Base-by-base conservation (phyloP, 148 eudicot genomes). In the Beta vulgaris region DNA sequence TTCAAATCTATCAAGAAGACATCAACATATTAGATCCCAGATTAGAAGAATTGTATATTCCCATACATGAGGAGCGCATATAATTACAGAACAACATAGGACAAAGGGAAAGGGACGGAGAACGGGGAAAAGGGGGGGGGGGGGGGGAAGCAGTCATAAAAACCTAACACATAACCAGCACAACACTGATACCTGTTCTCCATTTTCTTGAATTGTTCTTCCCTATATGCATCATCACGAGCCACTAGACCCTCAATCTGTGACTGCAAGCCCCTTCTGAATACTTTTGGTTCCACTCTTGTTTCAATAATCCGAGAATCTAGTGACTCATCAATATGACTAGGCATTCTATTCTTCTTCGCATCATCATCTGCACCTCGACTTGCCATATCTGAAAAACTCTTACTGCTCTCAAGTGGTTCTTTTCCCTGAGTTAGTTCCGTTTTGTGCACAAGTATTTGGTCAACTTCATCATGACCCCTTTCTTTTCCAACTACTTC, bases 181-280 rank as follows among this genome's bases (percentile, higher is more conserved):
- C 7, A 49, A 32, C 40, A 64, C 51, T 26, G 7, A 59, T 82
- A 85, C 88, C 88, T 85, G 83, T 32, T 73, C n/a, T 80, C 85
- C 31, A 58, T 39, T 58, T 72, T 78, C 53, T 65, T 57, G 14
- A 67, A 39, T 15, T 77, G 79, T 29, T 62, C 81, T 36, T 80
- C 78, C 46, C 73, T 71, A 69, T 72, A 68, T n/a, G 76, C 21
- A 29, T 54, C 37, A 42, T 78, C 84, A 74, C 39, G 77, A 40
- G 77, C 29, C n/a, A 64, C 63, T 60, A 82, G 77, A 14, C 75
- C 77, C 69, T 74, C 79, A 70, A 71, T 77, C 35, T 67, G 81
- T 54, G 85, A 79, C 49, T 42, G 73, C 59, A 80, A 63, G 42
- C 77, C 80, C 73, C 84, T 85, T 32, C 73, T 54, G 53, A 57